phyloP scores from a whole-genome alignment of 257 asterid genomes.

The Lithospermum erythrorhizon region DNA sequence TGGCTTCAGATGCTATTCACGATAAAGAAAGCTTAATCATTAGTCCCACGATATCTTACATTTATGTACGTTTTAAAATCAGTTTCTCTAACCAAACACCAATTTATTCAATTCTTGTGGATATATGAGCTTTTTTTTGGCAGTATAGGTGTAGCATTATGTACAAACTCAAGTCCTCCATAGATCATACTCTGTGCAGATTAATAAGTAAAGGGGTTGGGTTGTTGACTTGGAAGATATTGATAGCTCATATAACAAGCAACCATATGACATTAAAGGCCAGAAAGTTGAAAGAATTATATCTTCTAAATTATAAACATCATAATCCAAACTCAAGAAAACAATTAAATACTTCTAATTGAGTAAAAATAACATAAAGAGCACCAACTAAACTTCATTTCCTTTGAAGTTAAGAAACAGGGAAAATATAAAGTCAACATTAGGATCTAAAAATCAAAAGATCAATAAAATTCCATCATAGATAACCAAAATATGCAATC shows the following conservation, averaged over 20 bases:
- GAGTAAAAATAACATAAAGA: neutral
- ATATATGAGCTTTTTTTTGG: too few species aligned
- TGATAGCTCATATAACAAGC: too few species aligned
- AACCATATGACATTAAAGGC: too few species aligned
- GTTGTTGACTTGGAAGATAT: too few species aligned
- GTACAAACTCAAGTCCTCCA: too few species aligned
- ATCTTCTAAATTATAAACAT: too few species aligned
- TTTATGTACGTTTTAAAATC: neutral
- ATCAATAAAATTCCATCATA: neutral
- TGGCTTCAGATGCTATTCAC: conserved; percentile 30
- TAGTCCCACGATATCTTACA: neutral
- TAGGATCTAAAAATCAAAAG: neutral
- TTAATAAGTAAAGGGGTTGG: too few species aligned
- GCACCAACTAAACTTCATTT: neutral
- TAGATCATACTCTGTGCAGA: too few species aligned
- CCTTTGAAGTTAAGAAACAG: neutral
- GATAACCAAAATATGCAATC: neutral
- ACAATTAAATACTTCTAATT: neutral
- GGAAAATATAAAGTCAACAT: neutral
- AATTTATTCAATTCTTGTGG: neutral
- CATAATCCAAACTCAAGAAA: too few species aligned
- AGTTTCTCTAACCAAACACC: neutral
- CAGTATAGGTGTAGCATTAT: too few species aligned
- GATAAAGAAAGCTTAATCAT: neutral
- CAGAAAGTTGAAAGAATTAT: too few species aligned